Conservation (phyloP, 345 rosid species). For the Chamaenerion angustifolium region DNA sequence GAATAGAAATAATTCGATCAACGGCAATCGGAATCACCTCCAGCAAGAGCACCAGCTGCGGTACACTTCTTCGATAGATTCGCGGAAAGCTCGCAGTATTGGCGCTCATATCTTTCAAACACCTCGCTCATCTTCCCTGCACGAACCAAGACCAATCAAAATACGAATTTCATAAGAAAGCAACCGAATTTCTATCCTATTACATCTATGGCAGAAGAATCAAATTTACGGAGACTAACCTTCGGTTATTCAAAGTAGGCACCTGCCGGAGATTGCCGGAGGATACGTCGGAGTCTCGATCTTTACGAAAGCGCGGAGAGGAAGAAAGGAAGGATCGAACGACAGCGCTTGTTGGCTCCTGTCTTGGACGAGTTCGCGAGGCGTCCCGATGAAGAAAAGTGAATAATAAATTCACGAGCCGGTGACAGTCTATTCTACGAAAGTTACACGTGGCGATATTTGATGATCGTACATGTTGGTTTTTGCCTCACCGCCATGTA, state of each 20-base stretch:
- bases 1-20: background rate
- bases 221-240: background rate
- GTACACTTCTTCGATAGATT: slow-evolving; percentile 17
- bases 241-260: too few relatives aligned
- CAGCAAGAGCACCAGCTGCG: slow-evolving; percentile 17
- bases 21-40: slow-evolving; percentile 14
- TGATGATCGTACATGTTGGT: background rate
- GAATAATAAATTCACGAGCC: background rate
- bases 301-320: background rate
- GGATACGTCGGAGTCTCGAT: background rate
- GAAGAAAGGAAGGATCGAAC: too few relatives aligned
- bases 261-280: background rate
- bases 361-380: background rate
- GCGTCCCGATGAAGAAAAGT: background rate
- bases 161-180: background rate
- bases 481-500: background rate
- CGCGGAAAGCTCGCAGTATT: slow-evolving; percentile 18
- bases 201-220: background rate
- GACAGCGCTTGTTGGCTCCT: background rate
- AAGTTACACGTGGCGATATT: background rate
- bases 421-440: background rate
- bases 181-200: background rate
- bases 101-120: slow-evolving; percentile 16
- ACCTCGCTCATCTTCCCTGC: slow-evolving; percentile 23
- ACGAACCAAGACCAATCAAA: background rate